Percentiles rank a stretch among this genome's conserved stretches.
Evolutionary conservation across 73 alveolate genomes (phyloP).

Genomic region (Uronychia binucleata): DNA sequence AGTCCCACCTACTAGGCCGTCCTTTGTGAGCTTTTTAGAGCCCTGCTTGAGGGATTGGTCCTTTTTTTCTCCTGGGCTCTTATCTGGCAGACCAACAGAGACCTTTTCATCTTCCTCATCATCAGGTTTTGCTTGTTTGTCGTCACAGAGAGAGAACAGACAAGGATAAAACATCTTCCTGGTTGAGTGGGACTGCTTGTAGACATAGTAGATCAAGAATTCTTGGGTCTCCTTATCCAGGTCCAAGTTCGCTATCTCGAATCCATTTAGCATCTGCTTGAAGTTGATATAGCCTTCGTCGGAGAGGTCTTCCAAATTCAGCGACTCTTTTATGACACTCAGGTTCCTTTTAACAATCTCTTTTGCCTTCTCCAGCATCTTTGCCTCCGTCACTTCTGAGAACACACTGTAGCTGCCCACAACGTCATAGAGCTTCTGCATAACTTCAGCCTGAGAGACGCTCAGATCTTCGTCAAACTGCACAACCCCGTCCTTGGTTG

Average conservation of each 20-base stretch:
- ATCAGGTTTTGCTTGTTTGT: background rate
- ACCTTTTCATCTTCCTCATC: background rate
- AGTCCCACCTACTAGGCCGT: conserved; percentile 4
- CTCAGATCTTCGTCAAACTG: conserved; percentile 16
- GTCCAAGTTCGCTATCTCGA: background rate
- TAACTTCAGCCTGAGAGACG: background rate
- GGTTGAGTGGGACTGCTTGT: conserved; percentile 2
- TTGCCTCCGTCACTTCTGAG: background rate
- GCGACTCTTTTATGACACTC: background rate
- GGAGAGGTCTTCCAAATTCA: background rate
- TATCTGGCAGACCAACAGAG: background rate
- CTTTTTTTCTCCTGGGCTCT: background rate
- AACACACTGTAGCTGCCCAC: background rate
- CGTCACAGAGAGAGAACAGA: background rate
- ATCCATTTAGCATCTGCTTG: background rate
- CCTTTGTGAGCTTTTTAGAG: background rate
- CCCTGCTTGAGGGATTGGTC: background rate
- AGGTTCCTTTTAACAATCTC: too few relatives aligned
- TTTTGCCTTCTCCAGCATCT: background rate
- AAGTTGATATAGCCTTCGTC: background rate
- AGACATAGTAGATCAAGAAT: conserved; percentile 31
- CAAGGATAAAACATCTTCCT: conserved; percentile 13
- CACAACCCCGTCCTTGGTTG: background rate
- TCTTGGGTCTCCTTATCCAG: conserved; percentile 22
- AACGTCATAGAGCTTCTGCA: background rate